Base-by-base conservation (phyloP, 805 yeast genomes). In the Saitoella complicata region DNA sequence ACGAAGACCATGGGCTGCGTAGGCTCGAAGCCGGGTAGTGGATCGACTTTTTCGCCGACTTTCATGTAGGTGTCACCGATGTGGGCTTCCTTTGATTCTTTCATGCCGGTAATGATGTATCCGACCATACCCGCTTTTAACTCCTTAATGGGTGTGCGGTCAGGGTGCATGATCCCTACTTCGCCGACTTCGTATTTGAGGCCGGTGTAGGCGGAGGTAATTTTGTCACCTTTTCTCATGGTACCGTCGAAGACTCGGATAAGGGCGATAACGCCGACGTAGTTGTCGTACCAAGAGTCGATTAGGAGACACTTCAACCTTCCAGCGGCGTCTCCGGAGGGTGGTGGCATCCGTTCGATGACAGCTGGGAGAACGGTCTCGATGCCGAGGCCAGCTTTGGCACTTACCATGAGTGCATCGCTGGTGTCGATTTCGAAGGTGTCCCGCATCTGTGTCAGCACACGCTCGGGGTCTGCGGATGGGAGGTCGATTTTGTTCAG, bases 201-300 rank as follows among this genome's bases (percentile, higher is more conserved):
- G 13, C 71, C 69, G 0, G 94, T 79, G 53, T 81, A 87, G 3
- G 83, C 93, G 6, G 93, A 80, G 41, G 76, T 61, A 36, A 88
- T 68, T 55, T 75, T 80, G 60, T 76, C 78, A 9, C 95, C 94
- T 55, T 75, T 78, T 47, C 71, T 72, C 11, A 88, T 65, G 2
- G 62, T 56, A 1, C 98, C 98, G 60, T 88, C 96, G 4, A 79
- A 93, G 5, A 87, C 73, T 57, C 83, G 74, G 1, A 88, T 81
- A 40, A 88, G 65, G 63, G 87, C 68, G 2, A 91, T 83, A 5
- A 88, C 97, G 1, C 98, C 98, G 7, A 83, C 72, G 54, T 84
- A 91, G 2, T 84, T 70, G 58, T 88, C 97, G 58, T 86, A 91
- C 98, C 98, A 88, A 3, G 96, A 87, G 59, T 88, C 98, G n/a